Evolutionary conservation across 805 yeast genomes (phyloP).

Genomic region (Metschnikowia bowlesiae): DNA sequence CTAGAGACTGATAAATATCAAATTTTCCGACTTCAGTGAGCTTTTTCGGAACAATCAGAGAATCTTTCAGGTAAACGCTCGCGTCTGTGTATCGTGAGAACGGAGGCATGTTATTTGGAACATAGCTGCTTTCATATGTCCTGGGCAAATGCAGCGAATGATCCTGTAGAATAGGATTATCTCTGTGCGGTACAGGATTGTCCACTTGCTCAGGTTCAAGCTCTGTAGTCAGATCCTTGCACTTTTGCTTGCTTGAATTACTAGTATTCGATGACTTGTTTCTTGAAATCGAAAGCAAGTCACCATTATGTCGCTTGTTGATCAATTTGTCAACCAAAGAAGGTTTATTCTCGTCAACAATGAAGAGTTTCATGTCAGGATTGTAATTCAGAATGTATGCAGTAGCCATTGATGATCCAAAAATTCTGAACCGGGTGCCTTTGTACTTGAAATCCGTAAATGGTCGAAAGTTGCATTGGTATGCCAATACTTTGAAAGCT

Average conservation of each 20-base stretch:
- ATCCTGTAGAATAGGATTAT: slow-evolving; percentile 22
- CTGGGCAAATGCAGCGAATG: slow-evolving; percentile 4
- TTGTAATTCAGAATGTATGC: slow-evolving; percentile 27
- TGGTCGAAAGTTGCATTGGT: slow-evolving; percentile 34
- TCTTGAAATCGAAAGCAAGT: neutral
- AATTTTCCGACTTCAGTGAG: slow-evolving; percentile 32
- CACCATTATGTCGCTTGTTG: slow-evolving; percentile 19
- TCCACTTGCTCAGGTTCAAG: slow-evolving; percentile 9
- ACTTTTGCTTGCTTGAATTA: neutral
- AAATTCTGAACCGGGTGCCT: slow-evolving; percentile 33
- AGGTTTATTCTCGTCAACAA: slow-evolving; percentile 32
- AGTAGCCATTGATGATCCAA: slow-evolving; percentile 32
- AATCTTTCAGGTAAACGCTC: slow-evolving; percentile 17
- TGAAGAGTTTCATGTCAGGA: slow-evolving; percentile 30
- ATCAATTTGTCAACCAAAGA: slow-evolving; percentile 33
- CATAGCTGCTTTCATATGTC: slow-evolving; percentile 9
- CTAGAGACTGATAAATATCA: slow-evolving; percentile 31
- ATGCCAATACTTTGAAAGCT: slow-evolving; percentile 25
- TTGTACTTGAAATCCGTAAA: slow-evolving; percentile 37
- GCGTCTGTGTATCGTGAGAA: slow-evolving; percentile 34
- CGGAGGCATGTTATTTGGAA: slow-evolving; percentile 35
- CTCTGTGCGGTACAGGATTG: slow-evolving; percentile 32
- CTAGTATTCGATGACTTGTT: neutral
- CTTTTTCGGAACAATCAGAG: slow-evolving; percentile 30
- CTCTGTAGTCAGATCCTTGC: neutral